Percentiles rank a stretch among this genome's conserved stretches.
phyloP scores from a whole-genome alignment of 2,329 filamentous ascomycete genomes.

The Ilyonectria mors-panacis region DNA sequence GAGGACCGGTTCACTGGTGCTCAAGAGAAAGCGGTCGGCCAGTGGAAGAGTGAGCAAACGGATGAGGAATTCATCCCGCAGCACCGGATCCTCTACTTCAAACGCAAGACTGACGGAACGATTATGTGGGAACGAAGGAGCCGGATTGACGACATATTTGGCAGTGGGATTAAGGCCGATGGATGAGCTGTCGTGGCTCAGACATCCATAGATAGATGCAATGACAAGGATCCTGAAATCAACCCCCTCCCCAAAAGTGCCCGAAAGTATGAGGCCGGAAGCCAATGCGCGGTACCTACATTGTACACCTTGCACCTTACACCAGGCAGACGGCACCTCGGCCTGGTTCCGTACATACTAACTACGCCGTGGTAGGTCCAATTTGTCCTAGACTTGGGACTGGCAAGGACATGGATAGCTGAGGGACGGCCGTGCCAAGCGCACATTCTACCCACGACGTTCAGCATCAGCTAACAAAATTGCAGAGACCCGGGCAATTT shows the following conservation, averaged over 20 bases:
- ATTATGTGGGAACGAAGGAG: slow-evolving; percentile 71
- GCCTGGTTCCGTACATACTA: background rate
- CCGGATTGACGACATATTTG: slow-evolving; percentile 70
- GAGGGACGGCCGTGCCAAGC: background rate
- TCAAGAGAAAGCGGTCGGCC: slow-evolving; percentile 66
- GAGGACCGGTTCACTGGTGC: slow-evolving; percentile 72
- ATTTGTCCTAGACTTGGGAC: background rate
- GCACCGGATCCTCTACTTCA: slow-evolving; percentile 75
- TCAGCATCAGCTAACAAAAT: background rate
- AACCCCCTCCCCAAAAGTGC: slow-evolving; percentile 9
- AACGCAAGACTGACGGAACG: slow-evolving; percentile 63
- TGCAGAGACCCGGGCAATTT: slow-evolving; percentile 7
- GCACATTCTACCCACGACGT: background rate
- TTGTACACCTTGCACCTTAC: background rate
- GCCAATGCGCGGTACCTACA: background rate
- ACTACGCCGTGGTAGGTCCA: background rate
- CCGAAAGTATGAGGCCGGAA: background rate
- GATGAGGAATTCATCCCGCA: slow-evolving; percentile 78
- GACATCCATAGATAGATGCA: slow-evolving; percentile 18
- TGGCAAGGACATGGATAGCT: background rate
- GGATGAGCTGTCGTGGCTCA: slow-evolving; percentile 25
- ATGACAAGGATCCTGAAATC: slow-evolving; percentile 28
- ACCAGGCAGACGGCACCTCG: background rate
- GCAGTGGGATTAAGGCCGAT: slow-evolving; percentile 60
- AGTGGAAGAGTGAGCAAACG: slow-evolving; percentile 74